These are phyloP conservation scores for Tetradesmus lagerheimii DNA, from an alignment of 139 green algal species.

Conservation along the genomic window DNA sequence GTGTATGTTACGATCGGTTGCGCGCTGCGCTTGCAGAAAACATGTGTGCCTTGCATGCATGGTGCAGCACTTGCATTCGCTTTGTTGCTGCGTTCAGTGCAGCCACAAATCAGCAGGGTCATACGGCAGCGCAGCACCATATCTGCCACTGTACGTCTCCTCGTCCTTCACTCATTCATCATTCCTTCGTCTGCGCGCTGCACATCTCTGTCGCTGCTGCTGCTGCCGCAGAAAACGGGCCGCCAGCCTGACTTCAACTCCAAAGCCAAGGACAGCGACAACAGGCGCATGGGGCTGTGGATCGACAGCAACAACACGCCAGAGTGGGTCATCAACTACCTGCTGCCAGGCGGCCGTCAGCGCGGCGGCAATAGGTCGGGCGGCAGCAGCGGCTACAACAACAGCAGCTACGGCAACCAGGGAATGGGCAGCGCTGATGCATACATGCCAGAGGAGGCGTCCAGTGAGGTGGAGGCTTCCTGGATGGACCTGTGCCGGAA, in stretches of 20 bases:
- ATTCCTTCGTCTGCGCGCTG: too few relatives aligned
- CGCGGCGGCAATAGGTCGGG: not conserved
- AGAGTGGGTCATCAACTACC: constrained; percentile 1
- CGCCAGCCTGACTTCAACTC: constrained; percentile 33
- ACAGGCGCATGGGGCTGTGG: not conserved
- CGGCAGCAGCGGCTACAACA: not conserved
- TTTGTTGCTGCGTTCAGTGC: too few relatives aligned
- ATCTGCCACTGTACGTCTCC: too few relatives aligned
- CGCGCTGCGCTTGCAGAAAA: too few relatives aligned
- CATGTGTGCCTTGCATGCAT: too few relatives aligned
- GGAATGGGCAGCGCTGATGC: not conserved
- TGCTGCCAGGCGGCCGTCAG: not conserved
- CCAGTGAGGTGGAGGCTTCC: not conserved
- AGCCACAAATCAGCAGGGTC: too few relatives aligned
- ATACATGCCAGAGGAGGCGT: not conserved
- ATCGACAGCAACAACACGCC: constrained; percentile 29
- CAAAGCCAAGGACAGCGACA: not conserved
- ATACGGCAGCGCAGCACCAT: too few relatives aligned
- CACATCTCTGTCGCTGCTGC: not conserved
- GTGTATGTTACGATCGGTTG: too few relatives aligned
- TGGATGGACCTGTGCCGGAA: constrained; percentile 17
- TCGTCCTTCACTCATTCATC: too few relatives aligned
- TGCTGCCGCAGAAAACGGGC: not conserved
- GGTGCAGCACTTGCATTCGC: too few relatives aligned
- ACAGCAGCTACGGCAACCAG: constrained; percentile 4